Conservation (phyloP, 768 basidiomycete species). For the Mycena floridula region DNA sequence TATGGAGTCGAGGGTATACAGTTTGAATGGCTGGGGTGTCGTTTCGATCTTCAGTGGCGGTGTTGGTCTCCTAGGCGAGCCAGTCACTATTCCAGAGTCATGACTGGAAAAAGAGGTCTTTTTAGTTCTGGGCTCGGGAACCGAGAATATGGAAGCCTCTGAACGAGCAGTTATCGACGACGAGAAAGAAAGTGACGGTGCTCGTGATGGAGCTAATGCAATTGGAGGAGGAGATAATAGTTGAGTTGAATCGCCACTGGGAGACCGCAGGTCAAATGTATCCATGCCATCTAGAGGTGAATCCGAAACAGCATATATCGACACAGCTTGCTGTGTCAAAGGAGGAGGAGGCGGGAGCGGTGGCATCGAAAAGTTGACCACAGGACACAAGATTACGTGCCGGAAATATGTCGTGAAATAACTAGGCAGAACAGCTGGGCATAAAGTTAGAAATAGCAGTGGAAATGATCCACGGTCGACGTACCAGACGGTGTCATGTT, state of each 20-base stretch:
- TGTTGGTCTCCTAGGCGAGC: slow-evolving; percentile 1
- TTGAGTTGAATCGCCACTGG: slow-evolving; percentile 28
- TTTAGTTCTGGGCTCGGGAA: slow-evolving; percentile 3
- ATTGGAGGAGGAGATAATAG: slow-evolving; percentile 27
- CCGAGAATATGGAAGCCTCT: slow-evolving; percentile 8
- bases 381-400: slow-evolving; percentile 55
- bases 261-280: neutral
- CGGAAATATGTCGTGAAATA: slow-evolving; percentile 70
- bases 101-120: slow-evolving; percentile 1
- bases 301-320: slow-evolving; percentile 27
- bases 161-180: slow-evolving; percentile 34
- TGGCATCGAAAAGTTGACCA: slow-evolving; percentile 63
- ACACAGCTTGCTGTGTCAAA: slow-evolving; percentile 38
- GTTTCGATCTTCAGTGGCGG: slow-evolving; percentile 9
- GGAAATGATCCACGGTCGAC: slow-evolving; percentile 9
- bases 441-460: slow-evolving; percentile 1
- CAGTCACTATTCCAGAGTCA: neutral
- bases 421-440: slow-evolving; percentile 55
- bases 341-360: slow-evolving; percentile 60
- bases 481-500: slow-evolving; percentile 64
- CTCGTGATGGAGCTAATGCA: slow-evolving; percentile 24
- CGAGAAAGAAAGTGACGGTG: slow-evolving; percentile 47
- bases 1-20: slow-evolving; percentile 42
- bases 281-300: slow-evolving; percentile 27
- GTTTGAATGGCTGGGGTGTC: slow-evolving; percentile 21